Evolutionary conservation across 768 basidiomycete genomes (phyloP), one percentile per base, ranked within the genome.

Genomic region (Pleurotus eryngii): DNA sequence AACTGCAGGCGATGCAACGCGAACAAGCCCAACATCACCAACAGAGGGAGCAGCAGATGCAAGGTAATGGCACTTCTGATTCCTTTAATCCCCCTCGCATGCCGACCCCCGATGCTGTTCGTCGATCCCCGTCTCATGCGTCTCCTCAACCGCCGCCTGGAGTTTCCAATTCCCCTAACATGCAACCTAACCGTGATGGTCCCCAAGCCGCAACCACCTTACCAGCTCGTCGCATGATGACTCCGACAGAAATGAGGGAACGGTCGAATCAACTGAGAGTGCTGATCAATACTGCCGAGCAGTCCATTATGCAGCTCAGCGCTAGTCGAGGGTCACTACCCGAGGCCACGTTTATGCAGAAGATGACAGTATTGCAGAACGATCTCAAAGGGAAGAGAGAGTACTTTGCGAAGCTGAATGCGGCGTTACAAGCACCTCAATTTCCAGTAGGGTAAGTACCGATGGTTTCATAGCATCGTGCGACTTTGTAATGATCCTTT

Each of bases 51-150:
- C 61, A 59, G 24, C 63, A 64, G 57, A 76, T 72, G 57, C 80
- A 76, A 58, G 51, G 70, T 0, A 61, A 73, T 18, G 63, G 73
- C 7, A 60, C 42, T 22, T 2, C 69, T 18, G 83, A 83, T 56
- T 75, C 81, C 62, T 83, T 84, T 65, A 63, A 76, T 18, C 68
- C 81, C 6, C 70, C 80, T n/a, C 72, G 71, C 22, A 74, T 81
- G 69, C 54, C 68, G 26, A 68, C 68, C 27, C 63, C 71, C 60
- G 78, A 81, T 24, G 75, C 72, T 24, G 73, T 84, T 64, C 77
- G 79, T 37, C 81, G 78, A 8, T 81, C 81, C 26, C 84, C 80
- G 15, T 73, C 76, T n/a, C 74, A 77, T 68, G 62, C 69, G 15
- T 67, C 64, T 43, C 64, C 56, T 45, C 71, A 67, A 59, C 66